These are phyloP conservation scores for Fonsecaea multimorphosa DNA, from an alignment of 2,329 filamentous ascomycete genomes.

Conservation along the genomic window DNA sequence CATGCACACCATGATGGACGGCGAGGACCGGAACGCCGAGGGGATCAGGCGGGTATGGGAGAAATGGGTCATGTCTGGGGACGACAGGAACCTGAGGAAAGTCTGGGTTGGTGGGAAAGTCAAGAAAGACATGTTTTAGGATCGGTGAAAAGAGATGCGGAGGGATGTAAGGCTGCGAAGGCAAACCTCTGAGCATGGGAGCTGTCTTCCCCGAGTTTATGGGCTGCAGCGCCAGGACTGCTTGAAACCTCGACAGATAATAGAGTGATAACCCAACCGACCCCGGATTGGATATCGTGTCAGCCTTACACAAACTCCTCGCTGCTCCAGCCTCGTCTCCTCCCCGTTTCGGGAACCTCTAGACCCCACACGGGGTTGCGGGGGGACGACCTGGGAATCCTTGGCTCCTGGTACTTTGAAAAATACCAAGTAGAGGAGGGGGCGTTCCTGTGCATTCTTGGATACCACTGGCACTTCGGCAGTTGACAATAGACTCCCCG, in stretches of 20 bases:
- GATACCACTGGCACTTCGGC: neutral
- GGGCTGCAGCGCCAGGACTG: no score
- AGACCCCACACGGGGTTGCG: neutral
- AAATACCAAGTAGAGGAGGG: no score
- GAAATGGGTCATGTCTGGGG: slow-evolving; percentile 70
- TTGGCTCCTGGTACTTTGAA: no score
- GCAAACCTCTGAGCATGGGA: neutral
- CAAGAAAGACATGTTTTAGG: neutral
- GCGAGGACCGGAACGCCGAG: neutral
- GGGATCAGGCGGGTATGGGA: slow-evolving; percentile 57
- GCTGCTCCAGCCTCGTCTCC: neutral
- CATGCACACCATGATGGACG: slow-evolving; percentile 51
- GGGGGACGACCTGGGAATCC: neutral
- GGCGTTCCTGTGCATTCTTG: neutral
- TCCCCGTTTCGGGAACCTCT: neutral
- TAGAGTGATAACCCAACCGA: neutral
- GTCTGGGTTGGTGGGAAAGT: slow-evolving; percentile 60
- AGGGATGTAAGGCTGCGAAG: no score
- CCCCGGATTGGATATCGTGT: neutral
- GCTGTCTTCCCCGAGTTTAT: no score
- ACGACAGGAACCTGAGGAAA: slow-evolving; percentile 64
- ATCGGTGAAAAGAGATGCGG: no score
- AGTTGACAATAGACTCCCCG: no score
- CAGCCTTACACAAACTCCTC: neutral
- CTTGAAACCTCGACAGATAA: no score